Base-by-base conservation (phyloP, 305 asterid species). In the Lippia alba region DNA sequence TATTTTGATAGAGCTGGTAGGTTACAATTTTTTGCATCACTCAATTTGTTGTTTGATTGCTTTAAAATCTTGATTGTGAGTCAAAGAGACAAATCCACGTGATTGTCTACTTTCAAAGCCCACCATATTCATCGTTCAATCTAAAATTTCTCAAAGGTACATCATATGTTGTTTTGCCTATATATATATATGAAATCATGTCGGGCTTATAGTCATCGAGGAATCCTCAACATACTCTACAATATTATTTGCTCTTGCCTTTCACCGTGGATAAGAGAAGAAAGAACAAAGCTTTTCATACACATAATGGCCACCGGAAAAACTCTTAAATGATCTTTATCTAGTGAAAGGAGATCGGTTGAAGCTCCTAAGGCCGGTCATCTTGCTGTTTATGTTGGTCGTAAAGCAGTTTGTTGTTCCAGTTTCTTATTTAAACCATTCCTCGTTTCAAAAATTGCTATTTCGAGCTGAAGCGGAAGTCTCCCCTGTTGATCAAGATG, bases 321-420 rank as follows among this genome's bases (percentile, higher is more conserved):
- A 41, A 41, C 8, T 6, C 8, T 41, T 0, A 77, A 71, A 39
- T 74, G 71, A 4, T 62, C 79, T 49, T 63, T n/a, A 24, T 24
- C 30, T 24, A 24, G 30, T 24, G 30, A 24, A 24, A 24, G 30
- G 30, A 24, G 30, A 56, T 77, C 72, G 50, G 18, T 30, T 12
- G 64, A 74, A 24, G 77, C 70, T 39, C 77, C 79, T 9, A 70
- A 74, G 69, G n/a, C n/a, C n/a, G 80, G 80, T 7, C 73, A 75
- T 40, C 12, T 62, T 48, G 73, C 72, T 5, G 81, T 80, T 24
- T 79, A 79, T 68, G 76, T 79, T n/a, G 78, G 81, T 0, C 16
- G 51, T 20, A 36, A 45, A 1, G 60, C 18, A 63, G 1, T 77
- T 66, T 70, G 75, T 71, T 0, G 17, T 71, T 32, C 83, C 80